Evolutionary conservation across 495 filamentous ascomycete genomes (phyloP).

Genomic region (Aspergillus hancockii): DNA sequence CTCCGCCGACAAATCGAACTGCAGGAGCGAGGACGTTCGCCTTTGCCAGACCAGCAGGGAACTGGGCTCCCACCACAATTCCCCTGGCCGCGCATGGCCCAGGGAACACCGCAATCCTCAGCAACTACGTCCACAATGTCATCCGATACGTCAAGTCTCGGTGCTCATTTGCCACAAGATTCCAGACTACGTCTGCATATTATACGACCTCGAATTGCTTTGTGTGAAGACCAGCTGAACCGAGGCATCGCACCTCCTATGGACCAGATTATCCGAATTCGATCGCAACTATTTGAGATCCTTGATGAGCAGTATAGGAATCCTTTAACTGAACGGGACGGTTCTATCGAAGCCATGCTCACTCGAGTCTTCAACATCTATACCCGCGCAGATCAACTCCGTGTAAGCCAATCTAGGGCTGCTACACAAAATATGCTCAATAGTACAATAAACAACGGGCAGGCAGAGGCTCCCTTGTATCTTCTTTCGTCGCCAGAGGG

Average conservation of each 20-base stretch:
- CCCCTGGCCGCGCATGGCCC: conserved; percentile 22
- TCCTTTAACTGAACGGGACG: conserved; percentile 21
- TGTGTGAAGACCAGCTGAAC: conserved; percentile 43
- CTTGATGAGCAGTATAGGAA: conserved; percentile 32
- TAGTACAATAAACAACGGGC: conserved; percentile 6
- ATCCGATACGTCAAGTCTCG: conserved; percentile 3
- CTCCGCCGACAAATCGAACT: conserved; percentile 24
- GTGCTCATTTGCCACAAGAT: conserved; percentile 16
- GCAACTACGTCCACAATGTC: conserved; percentile 13
- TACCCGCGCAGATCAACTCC: conserved; percentile 32
- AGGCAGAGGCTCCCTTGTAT: conserved; percentile 45
- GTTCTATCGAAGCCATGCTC: conserved; percentile 29
- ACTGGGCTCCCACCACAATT: conserved; percentile 21
- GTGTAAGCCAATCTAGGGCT: conserved; percentile 19
- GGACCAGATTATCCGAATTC: conserved; percentile 35
- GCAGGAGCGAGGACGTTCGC: conserved; percentile 13
- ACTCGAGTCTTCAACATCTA: conserved; percentile 30
- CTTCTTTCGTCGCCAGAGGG: conserved; percentile 62
- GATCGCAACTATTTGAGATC: conserved; percentile 32
- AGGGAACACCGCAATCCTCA: conserved; percentile 19
- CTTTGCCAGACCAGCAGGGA: conserved; percentile 5
- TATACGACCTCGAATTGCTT: conserved; percentile 33
- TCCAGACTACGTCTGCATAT: conserved; percentile 25
- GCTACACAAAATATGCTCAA: conserved; percentile 12
- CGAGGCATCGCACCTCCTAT: conserved; percentile 32